These are phyloP conservation scores for Mycogone perniciosa DNA, from an alignment of 2,329 filamentous ascomycete genomes.

Conservation along the genomic window DNA sequence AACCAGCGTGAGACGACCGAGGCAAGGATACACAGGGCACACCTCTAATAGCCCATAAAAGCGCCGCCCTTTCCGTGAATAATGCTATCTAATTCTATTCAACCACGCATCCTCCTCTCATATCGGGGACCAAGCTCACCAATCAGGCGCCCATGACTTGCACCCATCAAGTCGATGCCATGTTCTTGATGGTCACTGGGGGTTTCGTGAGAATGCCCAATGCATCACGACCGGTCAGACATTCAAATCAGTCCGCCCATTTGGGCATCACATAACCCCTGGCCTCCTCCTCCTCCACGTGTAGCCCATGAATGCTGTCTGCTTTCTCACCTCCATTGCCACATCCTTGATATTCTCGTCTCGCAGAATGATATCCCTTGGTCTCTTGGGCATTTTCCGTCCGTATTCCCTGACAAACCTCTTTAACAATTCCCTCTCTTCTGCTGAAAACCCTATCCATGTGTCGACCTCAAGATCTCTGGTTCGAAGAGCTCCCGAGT, in stretches of 20 bases:
- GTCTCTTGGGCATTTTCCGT: constrained; percentile 65
- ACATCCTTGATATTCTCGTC: constrained; percentile 59
- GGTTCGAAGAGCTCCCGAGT: constrained; percentile 41
- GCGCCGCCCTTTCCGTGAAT: constrained; percentile 3
- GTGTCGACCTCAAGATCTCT: constrained; percentile 44
- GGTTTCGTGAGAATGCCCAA: too few species aligned
- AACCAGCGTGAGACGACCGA: not conserved
- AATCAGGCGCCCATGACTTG: too few species aligned
- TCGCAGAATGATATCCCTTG: constrained; percentile 77
- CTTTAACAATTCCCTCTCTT: constrained; percentile 39
- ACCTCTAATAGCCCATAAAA: not conserved
- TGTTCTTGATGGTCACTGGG: too few species aligned
- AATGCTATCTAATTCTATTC: constrained; percentile 12
- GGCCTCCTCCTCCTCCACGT: constrained; percentile 59
- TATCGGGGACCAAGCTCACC: too few species aligned
- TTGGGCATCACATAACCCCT: constrained; percentile 23
- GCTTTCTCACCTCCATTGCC: constrained; percentile 76
- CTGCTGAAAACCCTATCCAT: constrained; percentile 25
- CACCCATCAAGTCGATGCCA: too few species aligned
- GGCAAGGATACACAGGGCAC: not conserved
- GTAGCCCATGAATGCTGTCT: constrained; percentile 82
- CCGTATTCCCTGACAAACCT: constrained; percentile 47
- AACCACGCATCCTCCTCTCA: not conserved
- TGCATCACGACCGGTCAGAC: too few species aligned
- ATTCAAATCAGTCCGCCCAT: not conserved